Base-by-base conservation (phyloP, 139 green algal species). In the Picochlorum sp. region DNA sequence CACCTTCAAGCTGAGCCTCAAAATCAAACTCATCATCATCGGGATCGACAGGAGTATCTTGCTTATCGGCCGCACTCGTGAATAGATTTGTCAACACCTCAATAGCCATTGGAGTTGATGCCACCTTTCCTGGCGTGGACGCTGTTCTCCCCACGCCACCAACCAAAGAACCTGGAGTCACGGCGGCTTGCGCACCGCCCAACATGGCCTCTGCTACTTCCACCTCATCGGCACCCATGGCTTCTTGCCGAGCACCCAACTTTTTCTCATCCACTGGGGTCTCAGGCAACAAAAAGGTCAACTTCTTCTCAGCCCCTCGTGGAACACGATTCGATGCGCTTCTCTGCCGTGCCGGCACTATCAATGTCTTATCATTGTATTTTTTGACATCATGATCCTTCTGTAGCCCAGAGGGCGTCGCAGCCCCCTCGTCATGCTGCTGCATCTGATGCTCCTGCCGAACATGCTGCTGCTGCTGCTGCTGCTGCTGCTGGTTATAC, bases 1-100 rank as follows among this genome's bases (percentile, higher is more conserved):
- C 59, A 65, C 59, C 59, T 45, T 66, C 65, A 59, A 67, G 54
- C 54, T 60, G 37, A 31, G 64, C 54, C 37, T 67, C n/a, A 4
- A 67, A 10, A 18, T 31, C 11, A 28, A 65, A 71, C 4, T 71
- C 65, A 5, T 15, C 45, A 47, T 71, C 30, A 6, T 59, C 65
- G 15, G 54, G 58, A 47, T 71, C 65, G 31, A 66, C 65, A 11
- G 8, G 3, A 49, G 37, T 34, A 51, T 49, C 18, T 15, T 23
- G 1, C 58, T 60, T 60, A 71, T 31, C 44, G 11, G 50, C 61
- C 49, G 61, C 61, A 37, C 11, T 14, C 23, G 6, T 24, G 21
- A 50, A 23, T 14, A 18, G n/a, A 16, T 31, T 37, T 54, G n/a
- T 37, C 14, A 37, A 37, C 15, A 56, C n/a, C 18, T 60, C 20